phyloP scores from a whole-genome alignment of 495 filamentous ascomycete genomes.

The Melanomma pulvis-pyrius region DNA sequence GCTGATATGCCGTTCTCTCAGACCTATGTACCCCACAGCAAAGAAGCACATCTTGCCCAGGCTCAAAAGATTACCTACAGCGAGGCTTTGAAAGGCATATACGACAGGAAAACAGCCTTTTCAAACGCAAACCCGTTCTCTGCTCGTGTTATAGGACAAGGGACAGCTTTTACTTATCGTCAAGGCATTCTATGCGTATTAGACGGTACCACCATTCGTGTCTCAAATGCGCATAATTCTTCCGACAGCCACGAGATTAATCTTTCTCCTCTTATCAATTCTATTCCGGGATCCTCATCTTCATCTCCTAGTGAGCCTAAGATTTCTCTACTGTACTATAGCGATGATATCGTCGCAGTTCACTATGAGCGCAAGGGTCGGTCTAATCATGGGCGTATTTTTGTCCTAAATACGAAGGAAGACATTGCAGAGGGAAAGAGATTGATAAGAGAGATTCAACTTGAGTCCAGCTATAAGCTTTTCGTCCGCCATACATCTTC shows the following conservation, averaged over 20 bases:
- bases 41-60: slow-evolving; percentile 59
- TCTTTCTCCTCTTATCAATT: slow-evolving; percentile 59
- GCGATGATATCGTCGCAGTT: slow-evolving; percentile 63
- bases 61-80: slow-evolving; percentile 53
- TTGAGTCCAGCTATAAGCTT: slow-evolving; percentile 57
- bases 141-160: slow-evolving; percentile 61
- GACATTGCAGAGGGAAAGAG: slow-evolving; percentile 32
- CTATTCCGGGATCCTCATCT: slow-evolving; percentile 48
- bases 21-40: slow-evolving; percentile 59
- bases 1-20: slow-evolving; percentile 36
- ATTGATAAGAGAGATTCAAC: slow-evolving; percentile 47
- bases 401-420: slow-evolving; percentile 59
- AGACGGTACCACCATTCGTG: slow-evolving; percentile 59
- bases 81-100: slow-evolving; percentile 59
- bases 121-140: slow-evolving; percentile 65
- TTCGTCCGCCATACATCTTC: slow-evolving; percentile 69
- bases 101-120: slow-evolving; percentile 64
- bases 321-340: slow-evolving; percentile 64
- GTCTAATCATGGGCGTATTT: slow-evolving; percentile 53
- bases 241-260: slow-evolving; percentile 49
- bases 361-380: slow-evolving; percentile 42
- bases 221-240: slow-evolving; percentile 61
- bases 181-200: slow-evolving; percentile 68
- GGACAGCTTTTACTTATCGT: slow-evolving; percentile 63
- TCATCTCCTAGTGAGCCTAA: slow-evolving; percentile 43